Evolutionary conservation across 305 asterid genomes (phyloP).

Genomic region (Solanum aculeatissimum): DNA sequence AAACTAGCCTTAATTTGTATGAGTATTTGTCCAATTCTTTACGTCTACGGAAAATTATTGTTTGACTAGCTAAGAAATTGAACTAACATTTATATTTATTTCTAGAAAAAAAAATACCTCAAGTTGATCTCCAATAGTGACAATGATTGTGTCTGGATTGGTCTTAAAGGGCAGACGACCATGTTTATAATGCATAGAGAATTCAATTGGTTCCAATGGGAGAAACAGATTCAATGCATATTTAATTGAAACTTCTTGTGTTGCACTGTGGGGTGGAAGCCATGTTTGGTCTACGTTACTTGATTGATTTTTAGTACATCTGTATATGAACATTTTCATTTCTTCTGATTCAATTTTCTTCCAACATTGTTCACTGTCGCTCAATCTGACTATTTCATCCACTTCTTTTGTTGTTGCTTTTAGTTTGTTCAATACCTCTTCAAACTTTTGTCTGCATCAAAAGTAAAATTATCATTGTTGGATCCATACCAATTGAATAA

Average conservation of each 20-base stretch:
- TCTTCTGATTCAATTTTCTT: constrained; percentile 9
- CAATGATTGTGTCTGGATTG: constrained; percentile 15
- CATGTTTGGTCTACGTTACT: constrained; percentile 17
- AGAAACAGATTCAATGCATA: constrained; percentile 39
- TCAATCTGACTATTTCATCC: constrained; percentile 7
- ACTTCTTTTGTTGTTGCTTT: constrained; percentile 29
- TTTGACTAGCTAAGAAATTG: not conserved
- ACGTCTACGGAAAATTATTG: not conserved
- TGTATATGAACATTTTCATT: constrained; percentile 22
- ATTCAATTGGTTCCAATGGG: constrained; percentile 24
- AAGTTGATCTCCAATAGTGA: constrained; percentile 30
- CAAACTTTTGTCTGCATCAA: constrained; percentile 27
- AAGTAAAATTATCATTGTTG: not conserved
- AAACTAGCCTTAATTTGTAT: not conserved
- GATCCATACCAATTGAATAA: no score
- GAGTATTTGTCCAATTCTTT: no score
- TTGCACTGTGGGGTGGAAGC: constrained; percentile 6
- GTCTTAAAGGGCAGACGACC: constrained; percentile 13
- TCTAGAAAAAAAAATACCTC: constrained; percentile 21
- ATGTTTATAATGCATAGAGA: constrained; percentile 2
- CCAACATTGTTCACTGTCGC: not conserved
- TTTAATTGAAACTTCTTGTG: constrained; percentile 11
- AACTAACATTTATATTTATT: not conserved
- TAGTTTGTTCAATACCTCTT: constrained; percentile 15
- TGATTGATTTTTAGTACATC: constrained; percentile 17